Evolutionary conservation across 805 yeast genomes (phyloP).

Genomic region (Grigorovia transvaalensis): DNA sequence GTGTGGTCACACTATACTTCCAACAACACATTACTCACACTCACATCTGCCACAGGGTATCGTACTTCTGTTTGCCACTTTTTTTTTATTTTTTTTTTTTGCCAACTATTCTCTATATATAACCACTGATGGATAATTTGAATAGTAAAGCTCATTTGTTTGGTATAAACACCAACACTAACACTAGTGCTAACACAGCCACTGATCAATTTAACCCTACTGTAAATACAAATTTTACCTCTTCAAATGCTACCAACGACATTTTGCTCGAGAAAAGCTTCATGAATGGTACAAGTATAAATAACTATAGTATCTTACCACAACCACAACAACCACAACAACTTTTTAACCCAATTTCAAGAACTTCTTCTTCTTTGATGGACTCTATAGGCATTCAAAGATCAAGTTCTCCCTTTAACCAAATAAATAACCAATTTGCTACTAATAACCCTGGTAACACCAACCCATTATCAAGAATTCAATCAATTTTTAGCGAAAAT

Average conservation of each 20-base stretch:
- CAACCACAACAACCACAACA: background rate
- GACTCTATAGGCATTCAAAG: constrained; percentile 22
- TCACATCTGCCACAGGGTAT: background rate
- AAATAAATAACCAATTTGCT: background rate
- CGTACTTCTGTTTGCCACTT: no score
- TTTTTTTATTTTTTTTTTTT: no score
- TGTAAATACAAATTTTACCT: no score
- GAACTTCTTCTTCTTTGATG: constrained; percentile 15
- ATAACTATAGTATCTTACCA: background rate
- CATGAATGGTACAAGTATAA: background rate
- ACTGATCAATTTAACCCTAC: background rate
- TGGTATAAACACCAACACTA: background rate
- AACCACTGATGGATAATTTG: background rate
- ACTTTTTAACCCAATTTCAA: constrained; percentile 4
- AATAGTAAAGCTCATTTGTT: background rate
- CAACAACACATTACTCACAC: background rate
- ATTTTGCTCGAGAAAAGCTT: background rate
- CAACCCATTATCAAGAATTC: background rate
- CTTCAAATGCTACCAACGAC: background rate
- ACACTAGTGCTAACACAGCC: background rate
- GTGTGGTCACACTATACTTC: background rate
- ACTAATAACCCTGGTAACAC: background rate
- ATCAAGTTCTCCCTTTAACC: constrained; percentile 15
- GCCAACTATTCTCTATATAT: no score
- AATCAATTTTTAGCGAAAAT: constrained; percentile 8